A percentile compares a stretch with the other conserved stretches of the same genome.
phyloP scores from a whole-genome alignment of 1,284 basidiomycete genomes.

The Flammula alnicola region DNA sequence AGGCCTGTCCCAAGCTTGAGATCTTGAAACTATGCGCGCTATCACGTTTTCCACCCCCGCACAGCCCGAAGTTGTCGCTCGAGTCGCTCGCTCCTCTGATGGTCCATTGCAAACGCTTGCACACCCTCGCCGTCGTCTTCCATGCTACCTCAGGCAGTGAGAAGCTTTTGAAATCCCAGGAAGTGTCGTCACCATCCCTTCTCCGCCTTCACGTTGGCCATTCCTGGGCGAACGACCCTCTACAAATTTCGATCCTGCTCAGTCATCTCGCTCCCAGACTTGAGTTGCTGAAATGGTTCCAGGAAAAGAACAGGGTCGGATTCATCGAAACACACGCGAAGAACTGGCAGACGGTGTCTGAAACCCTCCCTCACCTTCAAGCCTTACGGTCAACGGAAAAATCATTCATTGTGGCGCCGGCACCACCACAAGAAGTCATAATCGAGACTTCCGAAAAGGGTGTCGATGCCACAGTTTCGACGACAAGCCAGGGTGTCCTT shows the following conservation, averaged over 20 bases:
- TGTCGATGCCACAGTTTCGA: constrained; percentile 58
- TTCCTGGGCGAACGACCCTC: constrained; percentile 68
- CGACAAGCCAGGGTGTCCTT: constrained; percentile 50
- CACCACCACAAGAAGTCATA: constrained; percentile 23
- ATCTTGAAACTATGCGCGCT: constrained; percentile 66
- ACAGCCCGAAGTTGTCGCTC: constrained; percentile 57
- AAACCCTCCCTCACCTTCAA: constrained; percentile 72
- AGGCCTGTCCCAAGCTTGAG: constrained; percentile 68
- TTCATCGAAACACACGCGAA: constrained; percentile 66
- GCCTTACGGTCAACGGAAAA: constrained; percentile 64
- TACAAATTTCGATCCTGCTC: constrained; percentile 69
- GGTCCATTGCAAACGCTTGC: constrained; percentile 58
- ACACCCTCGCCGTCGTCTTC: constrained; percentile 67
- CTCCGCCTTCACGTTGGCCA: constrained; percentile 72
- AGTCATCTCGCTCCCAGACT: constrained; percentile 76
- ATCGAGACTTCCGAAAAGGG: constrained; percentile 49
- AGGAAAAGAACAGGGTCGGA: constrained; percentile 72
- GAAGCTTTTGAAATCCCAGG: constrained; percentile 47
- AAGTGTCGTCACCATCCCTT: constrained; percentile 64
- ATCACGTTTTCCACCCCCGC: constrained; percentile 60
- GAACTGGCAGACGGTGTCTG: constrained; percentile 69
- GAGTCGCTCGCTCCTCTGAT: constrained; percentile 65
- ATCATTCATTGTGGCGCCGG: constrained; percentile 40
- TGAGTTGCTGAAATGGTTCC: constrained; percentile 72
- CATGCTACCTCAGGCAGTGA: constrained; percentile 56